A percentile compares a stretch with the other conserved stretches of the same genome.
Conservation (phyloP, 306 rosid species). For the Medicago arabica region DNA sequence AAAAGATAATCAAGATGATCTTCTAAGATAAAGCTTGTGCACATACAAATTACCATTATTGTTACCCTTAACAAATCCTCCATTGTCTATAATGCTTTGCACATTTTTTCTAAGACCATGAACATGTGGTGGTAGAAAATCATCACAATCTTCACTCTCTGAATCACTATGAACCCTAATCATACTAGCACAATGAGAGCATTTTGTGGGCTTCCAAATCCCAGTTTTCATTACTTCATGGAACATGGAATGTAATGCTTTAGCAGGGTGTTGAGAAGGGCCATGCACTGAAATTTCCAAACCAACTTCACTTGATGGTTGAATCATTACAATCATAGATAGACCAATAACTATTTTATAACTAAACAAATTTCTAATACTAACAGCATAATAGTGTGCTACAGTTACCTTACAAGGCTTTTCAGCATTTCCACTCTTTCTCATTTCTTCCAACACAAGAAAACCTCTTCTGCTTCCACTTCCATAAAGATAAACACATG, state of each 20-base stretch:
- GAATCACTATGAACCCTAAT: neutral
- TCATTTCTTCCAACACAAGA: neutral
- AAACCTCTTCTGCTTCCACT: neutral
- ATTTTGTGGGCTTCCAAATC: slow-evolving; percentile 13
- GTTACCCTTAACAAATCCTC: neutral
- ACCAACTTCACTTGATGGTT: neutral
- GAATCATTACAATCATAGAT: neutral
- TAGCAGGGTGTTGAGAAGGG: neutral
- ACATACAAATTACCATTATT: too few relatives aligned
- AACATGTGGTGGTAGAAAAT: neutral
- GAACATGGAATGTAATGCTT: neutral
- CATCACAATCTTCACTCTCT: slow-evolving; percentile 15
- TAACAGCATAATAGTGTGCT: neutral
- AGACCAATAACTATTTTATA: neutral
- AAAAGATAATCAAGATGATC: too few relatives aligned
- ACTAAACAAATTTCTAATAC: neutral
- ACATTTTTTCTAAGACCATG: neutral
- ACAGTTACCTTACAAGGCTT: neutral
- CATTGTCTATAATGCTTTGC: neutral
- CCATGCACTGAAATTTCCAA: neutral
- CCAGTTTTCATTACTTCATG: neutral
- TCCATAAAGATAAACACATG: neutral
- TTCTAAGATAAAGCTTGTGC: too few relatives aligned
- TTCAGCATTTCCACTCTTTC: neutral
- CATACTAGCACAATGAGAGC: slow-evolving; percentile 32